Evolutionary conservation across 176 grass and related monocot species (phyloP).

Genomic region (Eleusine indica): DNA sequence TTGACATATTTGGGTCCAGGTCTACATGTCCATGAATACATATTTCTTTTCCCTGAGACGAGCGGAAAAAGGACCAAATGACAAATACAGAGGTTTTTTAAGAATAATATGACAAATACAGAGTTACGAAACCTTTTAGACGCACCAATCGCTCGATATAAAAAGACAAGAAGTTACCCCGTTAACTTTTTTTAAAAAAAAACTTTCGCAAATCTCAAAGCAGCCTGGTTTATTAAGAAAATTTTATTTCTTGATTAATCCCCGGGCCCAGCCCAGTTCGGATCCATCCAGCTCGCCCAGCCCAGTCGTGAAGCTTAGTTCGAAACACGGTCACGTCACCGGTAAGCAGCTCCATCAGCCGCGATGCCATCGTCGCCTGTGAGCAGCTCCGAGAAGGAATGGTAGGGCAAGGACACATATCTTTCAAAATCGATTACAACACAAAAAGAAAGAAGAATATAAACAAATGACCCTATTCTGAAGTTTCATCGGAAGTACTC

Average conservation of each 20-base stretch:
- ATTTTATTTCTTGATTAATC: too few species aligned
- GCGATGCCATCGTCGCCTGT: too few species aligned
- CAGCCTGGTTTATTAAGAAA: too few species aligned
- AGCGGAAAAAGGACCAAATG: background rate
- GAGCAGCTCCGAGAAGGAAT: too few species aligned
- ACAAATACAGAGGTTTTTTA: background rate
- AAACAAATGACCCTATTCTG: conserved; percentile 31
- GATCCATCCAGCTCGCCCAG: too few species aligned
- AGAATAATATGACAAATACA: too few species aligned
- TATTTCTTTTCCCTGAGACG: background rate
- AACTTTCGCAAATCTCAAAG: too few species aligned
- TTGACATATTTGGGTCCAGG: conserved; percentile 3
- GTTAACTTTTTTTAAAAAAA: too few species aligned
- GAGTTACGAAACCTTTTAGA: conserved; percentile 8
- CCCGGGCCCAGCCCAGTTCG: too few species aligned
- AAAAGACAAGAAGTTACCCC: background rate
- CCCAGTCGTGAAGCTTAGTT: too few species aligned
- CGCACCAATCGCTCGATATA: conserved; percentile 15
- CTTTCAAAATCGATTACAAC: conserved; percentile 17
- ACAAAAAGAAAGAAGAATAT: background rate
- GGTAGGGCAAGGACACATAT: background rate
- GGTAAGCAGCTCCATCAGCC: too few species aligned
- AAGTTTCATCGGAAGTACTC: conserved; percentile 72
- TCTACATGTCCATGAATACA: background rate
- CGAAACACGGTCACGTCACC: too few species aligned